phyloP scores from a whole-genome alignment of 2,329 filamentous ascomycete species.

The Aspergillus costaricaensis region DNA sequence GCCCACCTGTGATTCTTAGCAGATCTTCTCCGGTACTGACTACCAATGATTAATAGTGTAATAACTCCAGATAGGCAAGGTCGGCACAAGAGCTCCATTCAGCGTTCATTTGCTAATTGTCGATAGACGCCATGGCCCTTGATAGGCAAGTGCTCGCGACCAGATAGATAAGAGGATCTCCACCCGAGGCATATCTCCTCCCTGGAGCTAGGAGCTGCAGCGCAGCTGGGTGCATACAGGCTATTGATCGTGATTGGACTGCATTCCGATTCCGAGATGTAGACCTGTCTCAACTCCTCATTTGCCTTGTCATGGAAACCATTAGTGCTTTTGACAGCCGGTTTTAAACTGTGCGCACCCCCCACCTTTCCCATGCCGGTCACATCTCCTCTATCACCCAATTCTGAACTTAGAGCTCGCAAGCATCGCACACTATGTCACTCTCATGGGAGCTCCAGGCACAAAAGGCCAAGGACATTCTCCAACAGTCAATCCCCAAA shows the following conservation, averaged over 20 bases:
- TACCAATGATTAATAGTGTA: no score
- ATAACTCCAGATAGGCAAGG: no score
- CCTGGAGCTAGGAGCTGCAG: not conserved
- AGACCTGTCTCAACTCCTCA: not conserved
- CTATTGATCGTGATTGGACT: not conserved
- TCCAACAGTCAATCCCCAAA: conserved; percentile 36
- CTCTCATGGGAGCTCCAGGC: conserved; percentile 36
- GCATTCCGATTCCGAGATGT: not conserved
- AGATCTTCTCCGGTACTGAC: no score
- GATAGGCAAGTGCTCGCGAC: conserved; percentile 6
- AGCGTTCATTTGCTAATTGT: not conserved
- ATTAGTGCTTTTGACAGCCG: not conserved
- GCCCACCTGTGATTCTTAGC: not conserved
- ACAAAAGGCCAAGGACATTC: conserved; percentile 36
- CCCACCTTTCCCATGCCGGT: not conserved
- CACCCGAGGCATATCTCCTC: conserved; percentile 2
- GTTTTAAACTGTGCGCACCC: not conserved
- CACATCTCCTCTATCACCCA: not conserved
- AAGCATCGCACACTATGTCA: conserved; percentile 20
- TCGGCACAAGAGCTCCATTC: not conserved
- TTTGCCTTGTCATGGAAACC: no score
- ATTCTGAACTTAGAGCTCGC: not conserved
- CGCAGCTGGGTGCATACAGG: not conserved
- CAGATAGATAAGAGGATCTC: conserved; percentile 4
- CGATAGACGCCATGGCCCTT: not conserved